Evolutionary conservation across 2,329 filamentous ascomycete genomes (phyloP).

Genomic region (Penicillium sp.): DNA sequence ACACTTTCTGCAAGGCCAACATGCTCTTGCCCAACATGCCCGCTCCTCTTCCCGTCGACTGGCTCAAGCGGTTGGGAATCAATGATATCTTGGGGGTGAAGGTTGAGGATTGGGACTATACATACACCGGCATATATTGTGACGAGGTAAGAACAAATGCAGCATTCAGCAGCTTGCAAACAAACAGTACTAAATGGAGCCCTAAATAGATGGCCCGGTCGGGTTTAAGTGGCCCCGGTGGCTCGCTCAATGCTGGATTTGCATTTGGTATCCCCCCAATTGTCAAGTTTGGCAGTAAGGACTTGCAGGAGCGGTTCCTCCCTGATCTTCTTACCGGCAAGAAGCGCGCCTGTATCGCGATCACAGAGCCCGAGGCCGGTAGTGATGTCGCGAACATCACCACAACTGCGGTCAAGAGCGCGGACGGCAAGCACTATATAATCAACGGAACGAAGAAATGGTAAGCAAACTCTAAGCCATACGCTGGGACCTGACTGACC

Average conservation of each 20-base stretch:
- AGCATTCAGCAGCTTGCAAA: background rate
- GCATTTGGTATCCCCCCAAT: slow-evolving; percentile 69
- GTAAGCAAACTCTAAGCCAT: slow-evolving; percentile 29
- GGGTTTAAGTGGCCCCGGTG: slow-evolving; percentile 60
- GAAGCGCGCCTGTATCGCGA: slow-evolving; percentile 69
- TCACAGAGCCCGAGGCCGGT: slow-evolving; percentile 71
- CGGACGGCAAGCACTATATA: slow-evolving; percentile 63
- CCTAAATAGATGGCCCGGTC: slow-evolving; percentile 54
- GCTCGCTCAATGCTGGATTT: slow-evolving; percentile 65
- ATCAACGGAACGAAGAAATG: slow-evolving; percentile 76
- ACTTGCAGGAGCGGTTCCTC: slow-evolving; percentile 62
- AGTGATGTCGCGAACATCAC: slow-evolving; percentile 69
- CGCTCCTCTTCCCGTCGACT: slow-evolving; percentile 62
- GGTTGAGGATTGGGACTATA: slow-evolving; percentile 69
- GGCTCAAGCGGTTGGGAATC: slow-evolving; percentile 63
- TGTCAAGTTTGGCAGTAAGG: slow-evolving; percentile 60
- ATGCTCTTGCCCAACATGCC: slow-evolving; percentile 69
- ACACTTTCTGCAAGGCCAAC: slow-evolving; percentile 59
- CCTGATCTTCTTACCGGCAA: slow-evolving; percentile 63
- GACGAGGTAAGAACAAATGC: slow-evolving; percentile 52
- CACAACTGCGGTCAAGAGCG: slow-evolving; percentile 60
- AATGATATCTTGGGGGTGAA: slow-evolving; percentile 62
- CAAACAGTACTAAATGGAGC: background rate
- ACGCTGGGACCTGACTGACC: background rate
- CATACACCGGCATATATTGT: slow-evolving; percentile 65